Evolutionary conservation across 129 eudicot genomes (phyloP), one percentile per base, ranked within the genome.

Genomic region (Flaveria bidentis): DNA sequence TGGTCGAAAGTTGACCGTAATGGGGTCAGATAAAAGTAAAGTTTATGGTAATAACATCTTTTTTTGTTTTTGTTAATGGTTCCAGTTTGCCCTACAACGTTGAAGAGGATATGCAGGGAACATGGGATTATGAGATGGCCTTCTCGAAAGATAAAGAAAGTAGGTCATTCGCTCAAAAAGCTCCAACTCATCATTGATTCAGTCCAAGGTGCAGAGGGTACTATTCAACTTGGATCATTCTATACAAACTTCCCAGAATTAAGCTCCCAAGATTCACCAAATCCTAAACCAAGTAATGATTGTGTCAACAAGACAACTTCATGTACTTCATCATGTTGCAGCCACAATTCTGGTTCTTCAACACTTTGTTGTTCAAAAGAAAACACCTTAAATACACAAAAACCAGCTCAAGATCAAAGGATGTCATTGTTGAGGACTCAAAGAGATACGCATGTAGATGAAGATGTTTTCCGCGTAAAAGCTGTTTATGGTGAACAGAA

Each of bases 61-160:
- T 63, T 57, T 36, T 62, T 56, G 17, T 65, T 77, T 66, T 30
- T 69, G 39, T 68, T 14, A 52, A 16, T 42, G 78, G 56, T 82
- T 76, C 55, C 79, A 77, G 79, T 88, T 83, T 88, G 90, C 73
- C 90, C 93, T 0, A 88, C 93, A 2, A 88, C 93, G n/a, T 71
- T 88, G 85, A 88, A 88, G 82, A 83, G 90, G 76, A 88, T 88
- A 85, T 88, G 93, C 86, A 88, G 93, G 63, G 90, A 88, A 69
- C 93, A 88, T 26, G 93, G 93, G 52, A 88, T 88, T 15, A 78
- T 74, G 77, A 78, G 93, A 71, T 88, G 93, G 93, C 90, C 93
- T 53, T 88, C 93, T 51, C 70, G 90, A 79, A 88, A 88, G 83
- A 88, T 88, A 76, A 85, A 86, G 83, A 88, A 88, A 81, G 92